phyloP scores from a whole-genome alignment of 2,329 filamentous ascomycete genomes.

The Epichloe gansuensis region DNA sequence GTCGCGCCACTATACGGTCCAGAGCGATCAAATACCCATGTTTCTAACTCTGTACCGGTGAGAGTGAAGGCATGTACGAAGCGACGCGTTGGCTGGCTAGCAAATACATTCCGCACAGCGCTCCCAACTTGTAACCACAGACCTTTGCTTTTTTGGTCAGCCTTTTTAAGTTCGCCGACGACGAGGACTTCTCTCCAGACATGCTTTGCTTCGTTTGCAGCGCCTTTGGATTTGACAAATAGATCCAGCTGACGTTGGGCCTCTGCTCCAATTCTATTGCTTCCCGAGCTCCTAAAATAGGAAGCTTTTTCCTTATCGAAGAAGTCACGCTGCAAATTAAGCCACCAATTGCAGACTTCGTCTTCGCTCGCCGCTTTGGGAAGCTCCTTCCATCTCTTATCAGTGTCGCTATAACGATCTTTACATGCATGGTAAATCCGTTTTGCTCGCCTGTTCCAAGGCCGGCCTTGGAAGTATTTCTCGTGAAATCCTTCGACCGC shows the following conservation, averaged over 20 bases:
- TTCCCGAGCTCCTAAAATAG: not conserved
- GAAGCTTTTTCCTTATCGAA: not conserved
- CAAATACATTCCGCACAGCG: slow-evolving; percentile 2
- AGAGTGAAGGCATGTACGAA: not conserved
- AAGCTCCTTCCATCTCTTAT: not conserved
- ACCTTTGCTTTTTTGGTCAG: not conserved
- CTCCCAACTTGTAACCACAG: slow-evolving; percentile 1
- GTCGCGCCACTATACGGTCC: slow-evolving; percentile 3
- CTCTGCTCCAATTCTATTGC: slow-evolving; percentile 1
- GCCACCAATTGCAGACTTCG: not conserved
- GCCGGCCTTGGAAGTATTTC: slow-evolving; percentile 1
- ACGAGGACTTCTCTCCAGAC: not conserved
- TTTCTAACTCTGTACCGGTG: slow-evolving; percentile 1
- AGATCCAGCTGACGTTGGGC: not conserved
- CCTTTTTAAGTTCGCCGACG: not conserved
- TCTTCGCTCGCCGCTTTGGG: not conserved
- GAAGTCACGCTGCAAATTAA: not conserved
- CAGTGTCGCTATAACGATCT: not conserved
- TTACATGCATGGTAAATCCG: not conserved
- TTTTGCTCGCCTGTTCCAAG: not conserved
- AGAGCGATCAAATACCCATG: slow-evolving; percentile 5
- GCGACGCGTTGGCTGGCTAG: not conserved
- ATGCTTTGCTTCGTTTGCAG: not conserved
- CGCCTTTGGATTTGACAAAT: not conserved
- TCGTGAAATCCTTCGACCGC: not conserved